Percentiles rank a stretch among this genome's conserved stretches.
Conservation (phyloP, 441 rosid genomes). For the Eutrema salsugineum region DNA sequence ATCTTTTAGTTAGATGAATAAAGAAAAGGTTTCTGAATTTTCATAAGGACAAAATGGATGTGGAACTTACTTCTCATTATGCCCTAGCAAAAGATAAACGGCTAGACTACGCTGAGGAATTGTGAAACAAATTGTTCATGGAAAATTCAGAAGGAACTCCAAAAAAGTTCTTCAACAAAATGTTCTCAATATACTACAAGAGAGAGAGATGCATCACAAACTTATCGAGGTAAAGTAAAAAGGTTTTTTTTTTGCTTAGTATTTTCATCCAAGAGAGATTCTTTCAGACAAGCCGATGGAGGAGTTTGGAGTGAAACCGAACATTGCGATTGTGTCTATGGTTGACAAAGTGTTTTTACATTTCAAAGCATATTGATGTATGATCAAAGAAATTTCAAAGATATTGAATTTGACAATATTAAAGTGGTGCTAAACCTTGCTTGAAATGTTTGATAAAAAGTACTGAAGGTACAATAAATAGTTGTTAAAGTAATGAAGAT, state of each 20-base stretch:
- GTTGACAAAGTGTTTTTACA: constrained; percentile 75
- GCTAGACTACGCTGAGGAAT: constrained; percentile 87
- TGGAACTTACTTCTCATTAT: constrained; percentile 76
- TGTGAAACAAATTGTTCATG: constrained; percentile 73
- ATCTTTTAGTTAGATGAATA: not conserved
- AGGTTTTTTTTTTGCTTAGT: not conserved
- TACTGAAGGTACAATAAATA: too few species aligned
- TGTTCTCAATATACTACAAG: constrained; percentile 70
- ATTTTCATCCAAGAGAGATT: not conserved
- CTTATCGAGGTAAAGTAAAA: constrained; percentile 70
- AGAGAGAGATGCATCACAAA: constrained; percentile 79
- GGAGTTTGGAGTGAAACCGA: constrained; percentile 82
- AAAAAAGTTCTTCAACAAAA: constrained; percentile 72
- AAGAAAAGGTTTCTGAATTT: not conserved
- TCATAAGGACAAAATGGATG: constrained; percentile 89
- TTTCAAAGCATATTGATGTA: too few species aligned
- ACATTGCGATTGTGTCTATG: constrained; percentile 58
- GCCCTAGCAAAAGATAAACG: constrained; percentile 90
- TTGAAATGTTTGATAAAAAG: too few species aligned
- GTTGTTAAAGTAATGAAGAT: too few species aligned
- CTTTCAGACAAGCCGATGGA: constrained; percentile 45
- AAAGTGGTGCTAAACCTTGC: too few species aligned
- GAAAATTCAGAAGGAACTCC: constrained; percentile 69
- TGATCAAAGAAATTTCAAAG: too few species aligned
- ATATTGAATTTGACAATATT: too few species aligned